Evolutionary conservation across 306 rosid species (phyloP).

Genomic region (Sindora glabra): DNA sequence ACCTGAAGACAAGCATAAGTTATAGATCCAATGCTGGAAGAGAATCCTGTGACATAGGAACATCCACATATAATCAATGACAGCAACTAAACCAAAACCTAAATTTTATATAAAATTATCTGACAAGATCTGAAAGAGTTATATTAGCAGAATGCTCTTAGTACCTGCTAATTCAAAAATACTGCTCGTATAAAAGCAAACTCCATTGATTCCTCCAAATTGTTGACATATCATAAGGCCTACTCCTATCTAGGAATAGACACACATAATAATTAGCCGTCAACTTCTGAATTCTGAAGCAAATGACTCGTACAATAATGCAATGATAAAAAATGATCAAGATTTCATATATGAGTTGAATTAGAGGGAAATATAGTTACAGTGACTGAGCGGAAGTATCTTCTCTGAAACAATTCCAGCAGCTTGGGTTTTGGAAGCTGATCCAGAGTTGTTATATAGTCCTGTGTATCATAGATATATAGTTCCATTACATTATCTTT

Average conservation of each 20-base stretch:
- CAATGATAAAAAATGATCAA: no score
- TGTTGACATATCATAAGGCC: constrained; percentile 93
- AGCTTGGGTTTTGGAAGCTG: constrained; percentile 61
- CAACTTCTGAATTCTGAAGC: not conserved
- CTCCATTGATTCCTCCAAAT: constrained; percentile 83
- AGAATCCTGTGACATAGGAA: constrained; percentile 46
- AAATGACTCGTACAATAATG: no score
- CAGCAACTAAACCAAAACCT: not conserved
- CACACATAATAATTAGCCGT: not conserved
- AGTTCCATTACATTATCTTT: not conserved
- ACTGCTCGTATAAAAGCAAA: constrained; percentile 65
- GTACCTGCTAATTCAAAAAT: constrained; percentile 84
- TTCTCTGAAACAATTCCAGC: constrained; percentile 69
- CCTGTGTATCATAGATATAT: constrained; percentile 36
- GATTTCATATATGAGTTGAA: no score
- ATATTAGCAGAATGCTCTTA: not conserved
- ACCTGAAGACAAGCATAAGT: constrained; percentile 73
- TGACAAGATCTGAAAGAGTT: not conserved
- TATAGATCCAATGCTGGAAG: constrained; percentile 49
- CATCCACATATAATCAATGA: not conserved
- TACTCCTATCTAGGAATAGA: constrained; percentile 55
- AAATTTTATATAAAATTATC: not conserved
- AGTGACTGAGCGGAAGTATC: constrained; percentile 64
- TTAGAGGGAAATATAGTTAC: constrained; percentile 33
- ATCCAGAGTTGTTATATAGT: constrained; percentile 64